phyloP scores from a whole-genome alignment of 2,329 filamentous ascomycete genomes.

The Chalaropsis ovoidea region DNA sequence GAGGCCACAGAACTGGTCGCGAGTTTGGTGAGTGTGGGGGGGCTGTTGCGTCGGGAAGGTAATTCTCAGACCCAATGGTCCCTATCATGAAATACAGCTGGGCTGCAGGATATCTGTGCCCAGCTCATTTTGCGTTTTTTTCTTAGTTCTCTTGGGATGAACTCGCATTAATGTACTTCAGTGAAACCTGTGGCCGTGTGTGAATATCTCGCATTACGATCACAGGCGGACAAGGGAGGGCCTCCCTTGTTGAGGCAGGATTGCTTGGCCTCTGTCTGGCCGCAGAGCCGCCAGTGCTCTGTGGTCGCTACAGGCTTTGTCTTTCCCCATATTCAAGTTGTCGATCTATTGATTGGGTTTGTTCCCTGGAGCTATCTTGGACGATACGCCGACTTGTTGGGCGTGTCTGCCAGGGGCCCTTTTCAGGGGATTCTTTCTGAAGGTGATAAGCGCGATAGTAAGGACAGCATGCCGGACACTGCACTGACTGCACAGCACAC shows the following conservation, averaged over 20 bases:
- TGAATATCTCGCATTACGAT: too few species aligned
- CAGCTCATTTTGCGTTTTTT: background rate
- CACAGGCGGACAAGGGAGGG: background rate
- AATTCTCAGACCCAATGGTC: background rate
- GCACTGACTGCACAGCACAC: background rate
- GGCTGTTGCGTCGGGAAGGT: too few species aligned
- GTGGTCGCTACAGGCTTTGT: background rate
- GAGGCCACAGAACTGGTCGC: background rate
- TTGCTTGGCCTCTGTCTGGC: background rate
- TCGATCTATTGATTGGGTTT: constrained; percentile 11
- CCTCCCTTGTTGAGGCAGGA: background rate
- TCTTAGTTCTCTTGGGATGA: background rate
- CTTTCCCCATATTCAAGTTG: background rate
- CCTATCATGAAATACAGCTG: background rate
- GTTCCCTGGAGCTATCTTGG: constrained; percentile 5
- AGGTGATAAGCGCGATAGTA: constrained; percentile 51
- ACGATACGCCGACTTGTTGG: background rate
- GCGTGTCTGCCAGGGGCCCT: constrained; percentile 11
- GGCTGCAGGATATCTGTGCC: background rate
- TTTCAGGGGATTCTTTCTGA: constrained; percentile 40
- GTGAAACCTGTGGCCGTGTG: background rate
- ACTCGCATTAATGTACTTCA: background rate
- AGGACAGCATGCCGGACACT: constrained; percentile 35
- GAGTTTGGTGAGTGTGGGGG: background rate
- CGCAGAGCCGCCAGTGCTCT: too few species aligned